Percentiles rank a stretch among this genome's conserved stretches.
Conservation (phyloP, 768 basidiomycete species). For the Brasilioporus rufonigricans region DNA sequence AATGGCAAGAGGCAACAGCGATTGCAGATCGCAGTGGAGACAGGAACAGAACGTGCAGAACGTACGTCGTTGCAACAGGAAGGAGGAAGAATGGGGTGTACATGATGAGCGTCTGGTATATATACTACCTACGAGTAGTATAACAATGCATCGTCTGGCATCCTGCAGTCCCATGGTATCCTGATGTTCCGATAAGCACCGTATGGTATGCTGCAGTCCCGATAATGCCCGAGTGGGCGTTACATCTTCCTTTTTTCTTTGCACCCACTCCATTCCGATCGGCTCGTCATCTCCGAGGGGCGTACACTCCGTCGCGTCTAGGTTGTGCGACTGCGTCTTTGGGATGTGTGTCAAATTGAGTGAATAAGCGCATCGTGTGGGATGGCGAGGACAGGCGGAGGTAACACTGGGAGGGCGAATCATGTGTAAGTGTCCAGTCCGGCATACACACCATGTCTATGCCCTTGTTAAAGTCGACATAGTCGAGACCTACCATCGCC, state of each 20-base stretch:
- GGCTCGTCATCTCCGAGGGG: constrained; percentile 18
- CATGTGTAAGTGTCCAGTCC: background rate
- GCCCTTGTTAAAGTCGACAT: constrained; percentile 77
- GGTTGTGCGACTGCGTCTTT: constrained; percentile 46
- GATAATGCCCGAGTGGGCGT: too few relatives aligned
- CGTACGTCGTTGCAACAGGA: too few relatives aligned
- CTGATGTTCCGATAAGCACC: too few relatives aligned
- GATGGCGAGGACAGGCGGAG: constrained; percentile 59
- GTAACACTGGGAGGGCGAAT: constrained; percentile 53
- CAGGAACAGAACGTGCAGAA: too few relatives aligned
- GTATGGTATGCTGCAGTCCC: too few relatives aligned
- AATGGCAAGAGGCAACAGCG: too few relatives aligned
- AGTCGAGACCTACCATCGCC: constrained; percentile 49
- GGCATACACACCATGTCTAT: constrained; percentile 59
- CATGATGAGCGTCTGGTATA: too few relatives aligned
- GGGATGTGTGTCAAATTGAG: constrained; percentile 39
- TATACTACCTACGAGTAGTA: too few relatives aligned
- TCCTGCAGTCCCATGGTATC: too few relatives aligned
- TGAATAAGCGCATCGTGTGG: constrained; percentile 44
- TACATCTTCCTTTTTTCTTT: constrained; percentile 55
- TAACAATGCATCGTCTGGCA: too few relatives aligned
- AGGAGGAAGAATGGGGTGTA: too few relatives aligned
- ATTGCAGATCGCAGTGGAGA: too few relatives aligned
- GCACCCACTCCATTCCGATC: constrained; percentile 54
- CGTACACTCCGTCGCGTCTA: constrained; percentile 50